These are phyloP conservation scores for Ophiostoma piceae DNA, from an alignment of 2,329 filamentous ascomycete genomes.

Conservation along the genomic window DNA sequence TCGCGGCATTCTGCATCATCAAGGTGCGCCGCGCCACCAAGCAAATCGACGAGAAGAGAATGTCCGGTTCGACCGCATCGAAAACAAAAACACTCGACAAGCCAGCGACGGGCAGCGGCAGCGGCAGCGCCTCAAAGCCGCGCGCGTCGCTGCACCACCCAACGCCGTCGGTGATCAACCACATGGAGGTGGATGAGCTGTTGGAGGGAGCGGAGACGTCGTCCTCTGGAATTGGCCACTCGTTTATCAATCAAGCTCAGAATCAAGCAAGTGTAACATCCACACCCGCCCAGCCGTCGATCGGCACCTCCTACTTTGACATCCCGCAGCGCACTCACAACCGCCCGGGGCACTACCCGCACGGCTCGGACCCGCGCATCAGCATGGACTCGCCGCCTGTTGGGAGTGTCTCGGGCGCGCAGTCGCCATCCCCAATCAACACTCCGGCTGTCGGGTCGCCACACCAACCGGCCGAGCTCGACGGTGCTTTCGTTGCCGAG, in stretches of 20 bases:
- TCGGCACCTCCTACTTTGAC: slow-evolving; percentile 33
- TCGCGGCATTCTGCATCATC: slow-evolving; percentile 46
- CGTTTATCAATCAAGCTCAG: not conserved
- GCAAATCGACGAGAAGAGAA: slow-evolving; percentile 33
- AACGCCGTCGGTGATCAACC: slow-evolving; percentile 42
- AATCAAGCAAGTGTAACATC: not conserved
- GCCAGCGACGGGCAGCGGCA: slow-evolving; percentile 29
- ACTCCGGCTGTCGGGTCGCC: slow-evolving; percentile 24
- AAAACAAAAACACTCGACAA: not conserved
- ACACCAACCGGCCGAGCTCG: slow-evolving; percentile 36
- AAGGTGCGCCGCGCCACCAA: slow-evolving; percentile 45
- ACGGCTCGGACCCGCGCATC: slow-evolving; percentile 28
- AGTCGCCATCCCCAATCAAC: slow-evolving; percentile 31
- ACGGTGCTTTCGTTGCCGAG: slow-evolving; percentile 35
- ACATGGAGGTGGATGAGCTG: slow-evolving; percentile 38
- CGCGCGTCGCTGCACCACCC: slow-evolving; percentile 35
- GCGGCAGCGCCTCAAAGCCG: slow-evolving; percentile 22
- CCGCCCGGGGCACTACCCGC: slow-evolving; percentile 24
- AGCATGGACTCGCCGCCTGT: slow-evolving; percentile 39
- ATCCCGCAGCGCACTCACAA: slow-evolving; percentile 25
- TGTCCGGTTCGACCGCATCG: slow-evolving; percentile 27
- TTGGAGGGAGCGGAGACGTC: slow-evolving; percentile 31
- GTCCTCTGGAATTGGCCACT: not conserved
- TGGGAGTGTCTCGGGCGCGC: too few species aligned
- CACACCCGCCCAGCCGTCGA: not conserved